These are phyloP conservation scores for Exophiala bonariae DNA, from an alignment of 2,329 filamentous ascomycete species.

Conservation along the genomic window DNA sequence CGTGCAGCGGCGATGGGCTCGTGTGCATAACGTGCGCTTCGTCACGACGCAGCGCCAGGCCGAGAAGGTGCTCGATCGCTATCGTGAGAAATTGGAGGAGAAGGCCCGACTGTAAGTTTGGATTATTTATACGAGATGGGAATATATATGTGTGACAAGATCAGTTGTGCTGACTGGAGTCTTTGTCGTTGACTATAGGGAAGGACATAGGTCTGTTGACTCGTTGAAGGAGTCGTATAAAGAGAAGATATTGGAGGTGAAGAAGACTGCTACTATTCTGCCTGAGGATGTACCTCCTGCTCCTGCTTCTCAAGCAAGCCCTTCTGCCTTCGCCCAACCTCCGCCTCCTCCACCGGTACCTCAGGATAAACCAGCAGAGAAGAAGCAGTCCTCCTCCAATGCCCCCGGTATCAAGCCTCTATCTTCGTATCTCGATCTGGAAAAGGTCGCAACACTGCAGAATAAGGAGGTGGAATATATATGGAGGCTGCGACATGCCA, in stretches of 20 bases:
- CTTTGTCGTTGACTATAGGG: no score
- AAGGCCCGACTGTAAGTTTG: slow-evolving; percentile 68
- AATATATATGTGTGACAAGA: no score
- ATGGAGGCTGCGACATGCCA: slow-evolving; percentile 85
- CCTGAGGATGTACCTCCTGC: slow-evolving; percentile 46
- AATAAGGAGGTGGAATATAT: slow-evolving; percentile 79
- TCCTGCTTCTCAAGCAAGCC: slow-evolving; percentile 27
- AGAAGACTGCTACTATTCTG: slow-evolving; percentile 57
- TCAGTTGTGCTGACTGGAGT: no score
- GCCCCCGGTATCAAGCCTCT: slow-evolving; percentile 62
- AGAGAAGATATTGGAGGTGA: slow-evolving; percentile 75
- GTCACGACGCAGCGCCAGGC: slow-evolving; percentile 74
- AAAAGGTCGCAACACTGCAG: slow-evolving; percentile 72
- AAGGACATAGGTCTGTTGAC: slow-evolving; percentile 62
- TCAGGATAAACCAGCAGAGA: slow-evolving; percentile 40
- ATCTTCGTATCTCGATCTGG: slow-evolving; percentile 72
- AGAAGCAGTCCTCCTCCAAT: slow-evolving; percentile 42
- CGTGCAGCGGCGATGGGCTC: slow-evolving; percentile 80
- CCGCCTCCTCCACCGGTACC: slow-evolving; percentile 38
- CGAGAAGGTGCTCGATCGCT: slow-evolving; percentile 74
- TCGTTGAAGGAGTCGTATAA: slow-evolving; percentile 76
- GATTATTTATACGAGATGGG: background rate
- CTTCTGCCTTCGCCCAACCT: slow-evolving; percentile 27
- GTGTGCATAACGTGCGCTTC: slow-evolving; percentile 89
- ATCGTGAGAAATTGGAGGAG: slow-evolving; percentile 77